A percentile compares a stretch with the other conserved stretches of the same genome.
phyloP scores from a whole-genome alignment of 2,329 filamentous ascomycete species.

The Alternaria sp. region DNA sequence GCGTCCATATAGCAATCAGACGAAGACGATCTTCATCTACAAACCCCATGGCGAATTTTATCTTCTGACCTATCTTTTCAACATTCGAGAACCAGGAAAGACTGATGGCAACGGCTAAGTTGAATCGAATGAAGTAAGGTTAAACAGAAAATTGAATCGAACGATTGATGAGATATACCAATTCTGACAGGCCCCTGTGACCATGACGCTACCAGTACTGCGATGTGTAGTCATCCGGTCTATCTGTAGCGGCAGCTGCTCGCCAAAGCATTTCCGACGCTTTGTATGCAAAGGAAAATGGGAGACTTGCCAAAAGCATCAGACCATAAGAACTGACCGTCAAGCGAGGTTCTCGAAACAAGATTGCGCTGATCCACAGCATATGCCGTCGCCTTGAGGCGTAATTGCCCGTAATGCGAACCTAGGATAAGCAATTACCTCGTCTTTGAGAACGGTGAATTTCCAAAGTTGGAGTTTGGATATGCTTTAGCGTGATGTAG shows the following conservation, averaged over 20 bases:
- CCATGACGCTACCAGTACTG: conserved; percentile 22
- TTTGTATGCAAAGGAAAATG: conserved; percentile 34
- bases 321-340: background rate
- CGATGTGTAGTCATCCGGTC: conserved; percentile 16
- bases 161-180: conserved; percentile 27
- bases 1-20: conserved; percentile 32
- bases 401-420: background rate
- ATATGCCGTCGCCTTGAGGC: background rate
- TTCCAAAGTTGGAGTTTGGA: conserved; percentile 8
- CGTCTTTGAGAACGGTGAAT: background rate
- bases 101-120: background rate
- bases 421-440: background rate
- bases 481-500: conserved; percentile 28
- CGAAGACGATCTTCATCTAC: conserved; percentile 36
- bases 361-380: background rate
- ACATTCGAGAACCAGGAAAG: background rate
- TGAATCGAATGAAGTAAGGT: background rate
- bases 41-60: conserved; percentile 31
- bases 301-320: conserved; percentile 9
- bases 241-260: conserved; percentile 24
- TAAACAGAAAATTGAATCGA: conserved; percentile 7
- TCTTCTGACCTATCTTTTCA: background rate
- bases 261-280: conserved; percentile 39
- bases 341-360: background rate
- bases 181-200: conserved; percentile 26